phyloP scores from a whole-genome alignment of 495 filamentous ascomycete species.

The Geoglossum glabrum region DNA sequence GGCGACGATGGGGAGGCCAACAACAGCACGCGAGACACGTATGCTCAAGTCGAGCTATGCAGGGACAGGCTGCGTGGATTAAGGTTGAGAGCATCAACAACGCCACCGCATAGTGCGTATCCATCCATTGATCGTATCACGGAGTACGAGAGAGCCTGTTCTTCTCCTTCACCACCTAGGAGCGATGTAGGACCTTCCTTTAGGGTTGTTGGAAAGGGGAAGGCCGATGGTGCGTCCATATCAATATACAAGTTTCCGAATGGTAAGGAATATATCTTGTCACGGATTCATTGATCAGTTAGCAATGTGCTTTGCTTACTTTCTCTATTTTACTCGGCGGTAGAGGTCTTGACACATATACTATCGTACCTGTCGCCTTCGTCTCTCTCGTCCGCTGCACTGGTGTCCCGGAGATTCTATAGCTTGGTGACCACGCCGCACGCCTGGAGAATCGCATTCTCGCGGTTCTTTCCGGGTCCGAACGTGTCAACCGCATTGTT shows the following conservation, averaged over 20 bases:
- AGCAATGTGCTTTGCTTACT: constrained; percentile 11
- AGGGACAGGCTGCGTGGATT: constrained; percentile 11
- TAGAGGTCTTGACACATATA: constrained; percentile 85
- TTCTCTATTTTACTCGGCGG: constrained; percentile 4
- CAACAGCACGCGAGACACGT: not conserved
- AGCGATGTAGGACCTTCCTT: constrained; percentile 31
- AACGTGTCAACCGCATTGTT: constrained; percentile 19
- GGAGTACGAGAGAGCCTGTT: constrained; percentile 50
- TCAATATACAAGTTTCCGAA: constrained; percentile 53
- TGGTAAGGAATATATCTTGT: constrained; percentile 30
- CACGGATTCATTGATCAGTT: not conserved
- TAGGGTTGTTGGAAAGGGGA: constrained; percentile 36
- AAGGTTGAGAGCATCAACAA: constrained; percentile 14
- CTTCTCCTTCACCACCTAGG: constrained; percentile 21
- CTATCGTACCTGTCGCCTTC: constrained; percentile 69
- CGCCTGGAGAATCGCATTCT: constrained; percentile 78
- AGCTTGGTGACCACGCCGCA: constrained; percentile 67
- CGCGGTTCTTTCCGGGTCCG: constrained; percentile 66
- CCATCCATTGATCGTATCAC: constrained; percentile 41
- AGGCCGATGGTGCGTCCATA: constrained; percentile 22
- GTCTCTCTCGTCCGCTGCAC: constrained; percentile 51
- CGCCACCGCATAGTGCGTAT: constrained; percentile 12
- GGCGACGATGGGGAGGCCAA: not conserved
- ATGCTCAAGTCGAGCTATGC: constrained; percentile 17
- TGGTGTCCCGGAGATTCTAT: constrained; percentile 74